Base-by-base conservation (phyloP, 2,329 filamentous ascomycete genomes). In the Colletotrichum filicis region DNA sequence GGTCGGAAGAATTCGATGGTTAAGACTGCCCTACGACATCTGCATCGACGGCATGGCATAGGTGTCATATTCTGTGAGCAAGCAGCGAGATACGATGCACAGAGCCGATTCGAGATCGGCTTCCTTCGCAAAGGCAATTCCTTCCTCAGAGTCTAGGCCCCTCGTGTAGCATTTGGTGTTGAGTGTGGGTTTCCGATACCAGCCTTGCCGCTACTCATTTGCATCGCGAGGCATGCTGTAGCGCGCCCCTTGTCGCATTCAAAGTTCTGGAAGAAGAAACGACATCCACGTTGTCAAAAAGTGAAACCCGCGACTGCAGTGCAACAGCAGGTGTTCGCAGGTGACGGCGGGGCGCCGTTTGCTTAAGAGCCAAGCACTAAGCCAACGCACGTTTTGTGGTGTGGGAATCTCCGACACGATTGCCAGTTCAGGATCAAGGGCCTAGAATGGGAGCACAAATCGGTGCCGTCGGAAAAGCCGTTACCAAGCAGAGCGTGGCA, bases 241-340 rank as follows among this genome's bases (percentile, higher is more conserved):
- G 19, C 30, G 32, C 7, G 52, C 11, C 5, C 24, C 24, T 46
- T 5, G 55, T 35, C 42, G 42, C 26, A n/a, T 55, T 49, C 55
- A 28, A 61, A 70, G 22, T 57, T 56, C n/a, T 35, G 22, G 14
- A 30, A 57, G 8, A 60, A 61, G 46, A 55, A 37, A 70, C 19
- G 32, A 52, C 3, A 60, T 22, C 37, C 46, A 63, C 53, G 60
- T 66, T 61, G 66, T 35, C 56, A 14, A 61, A 60, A 19, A 19
- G 60, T 73, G 70, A 73, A 65, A 73, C 70, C 28, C 28, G 14
- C 46, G 55, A 42, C 35, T 52, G 66, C 24, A 16, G 67, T 70
- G 56, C 71, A 58, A 70, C 59, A 30, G 22, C 56, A 61, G 60
- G 32, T 49, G 49, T 32, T 28, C 8, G 49, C 61, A 70, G 66